phyloP scores from a whole-genome alignment of 2,329 filamentous ascomycete species.

The Leptodontidium sp. region DNA sequence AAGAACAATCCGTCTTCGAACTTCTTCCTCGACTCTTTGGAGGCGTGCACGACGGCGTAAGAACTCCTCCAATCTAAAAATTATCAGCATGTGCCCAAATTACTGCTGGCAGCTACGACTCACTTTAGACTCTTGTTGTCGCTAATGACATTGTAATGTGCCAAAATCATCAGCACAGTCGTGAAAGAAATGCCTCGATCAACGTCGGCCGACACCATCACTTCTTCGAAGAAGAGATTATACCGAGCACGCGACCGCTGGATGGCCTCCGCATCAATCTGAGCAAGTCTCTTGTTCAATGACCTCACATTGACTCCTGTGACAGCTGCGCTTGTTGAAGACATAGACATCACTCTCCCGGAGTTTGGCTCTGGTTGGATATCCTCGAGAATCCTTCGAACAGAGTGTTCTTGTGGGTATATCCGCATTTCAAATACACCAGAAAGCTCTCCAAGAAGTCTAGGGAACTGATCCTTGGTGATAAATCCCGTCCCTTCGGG shows the following conservation, averaged over 20 bases:
- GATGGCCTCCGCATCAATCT: conserved; percentile 79
- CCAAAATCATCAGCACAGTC: conserved; percentile 90
- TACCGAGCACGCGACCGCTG: conserved; percentile 79
- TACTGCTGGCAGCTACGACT: conserved; percentile 39
- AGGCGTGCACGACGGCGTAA: conserved; percentile 87
- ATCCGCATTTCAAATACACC: conserved; percentile 98
- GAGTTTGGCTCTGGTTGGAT: conserved; percentile 57
- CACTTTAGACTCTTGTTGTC: conserved; percentile 93
- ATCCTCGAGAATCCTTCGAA: conserved; percentile 86
- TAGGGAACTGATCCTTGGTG: conserved; percentile 85
- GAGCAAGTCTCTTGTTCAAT: conserved; percentile 75
- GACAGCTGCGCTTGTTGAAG: conserved; percentile 57
- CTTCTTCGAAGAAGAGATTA: conserved; percentile 97
- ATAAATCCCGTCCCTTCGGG: conserved; percentile 92
- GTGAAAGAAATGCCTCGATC: conserved; percentile 92
- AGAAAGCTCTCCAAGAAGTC: conserved; percentile 88
- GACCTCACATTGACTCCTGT: conserved; percentile 74
- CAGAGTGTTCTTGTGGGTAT: conserved; percentile 89
- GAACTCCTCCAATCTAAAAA: conserved; percentile 84
- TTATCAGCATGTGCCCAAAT: conserved; percentile 42
- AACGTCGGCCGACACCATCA: conserved; percentile 90
- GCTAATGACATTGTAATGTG: conserved; percentile 98
- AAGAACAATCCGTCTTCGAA: conserved; percentile 86
- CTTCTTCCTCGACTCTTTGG: conserved; percentile 93
- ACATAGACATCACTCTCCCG: conserved; percentile 60